A percentile compares a stretch with the other conserved stretches of the same genome.
Evolutionary conservation across 345 rosid genomes (phyloP).

Genomic region (Heritiera fomes): DNA sequence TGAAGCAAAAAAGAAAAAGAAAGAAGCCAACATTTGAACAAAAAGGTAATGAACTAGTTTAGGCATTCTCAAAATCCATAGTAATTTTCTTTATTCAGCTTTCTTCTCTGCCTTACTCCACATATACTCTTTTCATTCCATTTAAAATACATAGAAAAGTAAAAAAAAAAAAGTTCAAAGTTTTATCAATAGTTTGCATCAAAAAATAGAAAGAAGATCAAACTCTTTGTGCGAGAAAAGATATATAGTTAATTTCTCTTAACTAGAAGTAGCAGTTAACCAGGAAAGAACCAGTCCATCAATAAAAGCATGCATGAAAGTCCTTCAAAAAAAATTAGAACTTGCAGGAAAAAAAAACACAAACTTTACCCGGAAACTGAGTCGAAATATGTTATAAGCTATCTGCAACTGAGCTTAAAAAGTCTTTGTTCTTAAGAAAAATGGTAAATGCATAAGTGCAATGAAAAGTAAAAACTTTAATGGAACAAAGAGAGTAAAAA

Average conservation of each 20-base stretch:
- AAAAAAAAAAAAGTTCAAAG: background rate
- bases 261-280: background rate
- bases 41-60: background rate
- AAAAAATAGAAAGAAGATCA: background rate
- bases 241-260: too few relatives aligned
- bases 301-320: background rate
- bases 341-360: background rate
- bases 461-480: background rate
- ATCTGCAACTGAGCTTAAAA: too few relatives aligned
- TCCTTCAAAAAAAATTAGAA: background rate
- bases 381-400: background rate
- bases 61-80: background rate
- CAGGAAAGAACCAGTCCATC: background rate
- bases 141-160: background rate
- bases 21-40: too few relatives aligned
- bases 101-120: too few relatives aligned
- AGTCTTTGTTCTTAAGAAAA: too few relatives aligned
- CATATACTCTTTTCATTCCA: too few relatives aligned
- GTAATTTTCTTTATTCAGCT: too few relatives aligned
- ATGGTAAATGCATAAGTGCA: background rate
- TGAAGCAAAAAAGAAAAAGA: too few relatives aligned
- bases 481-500: background rate
- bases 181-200: background rate
- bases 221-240: background rate
- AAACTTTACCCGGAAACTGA: background rate